Percentiles rank a stretch among this genome's conserved stretches.
phyloP scores from a whole-genome alignment of 371 early-diverging fungal genomes.

The Lichtheimia ramosa region DNA sequence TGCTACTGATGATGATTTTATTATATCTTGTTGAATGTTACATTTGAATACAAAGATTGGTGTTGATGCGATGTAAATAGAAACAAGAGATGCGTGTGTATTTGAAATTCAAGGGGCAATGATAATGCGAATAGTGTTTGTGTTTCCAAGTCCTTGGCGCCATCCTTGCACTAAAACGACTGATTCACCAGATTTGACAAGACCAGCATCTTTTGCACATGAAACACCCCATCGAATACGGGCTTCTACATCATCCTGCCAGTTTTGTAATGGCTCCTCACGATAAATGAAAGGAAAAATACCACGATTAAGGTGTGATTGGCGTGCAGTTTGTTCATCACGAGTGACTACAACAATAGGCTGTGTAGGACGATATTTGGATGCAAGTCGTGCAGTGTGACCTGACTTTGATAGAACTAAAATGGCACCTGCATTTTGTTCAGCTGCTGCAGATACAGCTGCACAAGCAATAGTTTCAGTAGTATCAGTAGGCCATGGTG shows the following conservation, averaged over 20 bases:
- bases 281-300: conserved; percentile 83
- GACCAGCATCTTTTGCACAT: conserved; percentile 55
- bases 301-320: conserved; percentile 85
- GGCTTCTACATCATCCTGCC: conserved; percentile 68
- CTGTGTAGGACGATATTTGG: conserved; percentile 91
- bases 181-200: conserved; percentile 60
- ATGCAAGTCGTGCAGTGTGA: conserved; percentile 83
- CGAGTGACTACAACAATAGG: conserved; percentile 90
- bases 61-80: too few relatives aligned
- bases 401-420: conserved; percentile 83
- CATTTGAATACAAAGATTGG: too few relatives aligned
- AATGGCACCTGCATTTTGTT: conserved; percentile 84
- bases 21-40: too few relatives aligned
- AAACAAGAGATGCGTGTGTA: background rate
- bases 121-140: conserved; percentile 73
- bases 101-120: conserved; percentile 29
- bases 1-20: too few relatives aligned
- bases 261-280: conserved; percentile 42
- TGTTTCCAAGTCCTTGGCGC: conserved; percentile 73
- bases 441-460: conserved; percentile 84
- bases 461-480: conserved; percentile 92
- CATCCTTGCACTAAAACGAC: conserved; percentile 75
- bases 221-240: conserved; percentile 64
- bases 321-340: conserved; percentile 79
- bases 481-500: conserved; percentile 73